Evolutionary conservation across 805 yeast species (phyloP), one percentile per base, ranked within the genome.

Genomic region (Debaryomyces hansenii): DNA sequence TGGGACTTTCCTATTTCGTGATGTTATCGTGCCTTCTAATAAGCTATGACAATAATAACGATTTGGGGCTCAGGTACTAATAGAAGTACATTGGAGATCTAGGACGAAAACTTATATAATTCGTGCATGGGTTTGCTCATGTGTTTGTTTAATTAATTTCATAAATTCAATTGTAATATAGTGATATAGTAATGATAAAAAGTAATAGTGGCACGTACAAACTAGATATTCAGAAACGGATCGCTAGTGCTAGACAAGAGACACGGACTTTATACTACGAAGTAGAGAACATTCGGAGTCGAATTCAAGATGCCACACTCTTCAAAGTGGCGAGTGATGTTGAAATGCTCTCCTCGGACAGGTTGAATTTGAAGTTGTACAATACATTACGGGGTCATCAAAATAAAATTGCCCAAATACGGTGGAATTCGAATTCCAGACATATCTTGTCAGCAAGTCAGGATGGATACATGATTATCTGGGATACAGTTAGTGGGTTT

Each of bases 391-490:
- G 62, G 44, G 90, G 90, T 1, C 97, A 91, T 60, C 79, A 79
- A 53, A 85, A 83, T 59, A 90, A 90, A 59, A 78, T 90, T 16
- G 76, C 84, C 7, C 80, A 82, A 47, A 69, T 87, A 47, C 72
- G 80, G 43, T 87, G 96, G 95, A 77, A 82, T 44, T 61, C 71
- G 0, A 84, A 84, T 58, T 77, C 87, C n/a, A 63, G 67, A 38
- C 75, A 74, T 38, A 58, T 90, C 2, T 63, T 90, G 7, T 80
- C 90, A 41, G 90, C 89, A 0, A 84, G 92, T 20, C 96, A 88
- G 60, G 97, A 91, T 64, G 96, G 96, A 2, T 86, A 81, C 58
- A 72, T 90, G 72, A 72, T 91, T 33, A 64, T 88, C 16, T 91
- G 97, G 97, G 92, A 90, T 62, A 75, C 89, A 0, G 69, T 77